Evolutionary conservation across 2,329 filamentous ascomycete genomes (phyloP).

Genomic region (Stemphylium lycopersici): DNA sequence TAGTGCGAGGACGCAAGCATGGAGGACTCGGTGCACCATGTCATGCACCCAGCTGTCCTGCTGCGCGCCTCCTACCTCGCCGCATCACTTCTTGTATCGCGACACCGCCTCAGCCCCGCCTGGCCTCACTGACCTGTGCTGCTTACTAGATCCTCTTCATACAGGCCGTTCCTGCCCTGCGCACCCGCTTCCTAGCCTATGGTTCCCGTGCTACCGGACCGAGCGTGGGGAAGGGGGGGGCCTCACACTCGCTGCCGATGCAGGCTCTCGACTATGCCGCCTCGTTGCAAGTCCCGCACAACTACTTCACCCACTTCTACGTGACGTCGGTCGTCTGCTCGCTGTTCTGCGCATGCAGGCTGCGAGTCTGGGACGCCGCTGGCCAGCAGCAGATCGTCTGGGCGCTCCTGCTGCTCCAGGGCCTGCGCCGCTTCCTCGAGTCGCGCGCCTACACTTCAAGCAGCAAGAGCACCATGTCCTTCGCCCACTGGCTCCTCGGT

Average conservation of each 20-base stretch:
- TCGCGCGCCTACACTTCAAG: slow-evolving; percentile 69
- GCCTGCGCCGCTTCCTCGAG: slow-evolving; percentile 76
- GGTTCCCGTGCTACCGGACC: slow-evolving; percentile 58
- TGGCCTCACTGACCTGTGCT: slow-evolving; percentile 33
- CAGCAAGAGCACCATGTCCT: slow-evolving; percentile 80
- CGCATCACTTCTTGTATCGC: slow-evolving; percentile 49
- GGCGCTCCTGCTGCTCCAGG: slow-evolving; percentile 77
- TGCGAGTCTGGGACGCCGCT: slow-evolving; percentile 50
- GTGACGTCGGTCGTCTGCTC: slow-evolving; percentile 71
- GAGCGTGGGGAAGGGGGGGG: slow-evolving; percentile 3
- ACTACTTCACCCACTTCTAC: slow-evolving; percentile 92
- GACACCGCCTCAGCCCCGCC: slow-evolving; percentile 32
- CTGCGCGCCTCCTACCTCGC: slow-evolving; percentile 48
- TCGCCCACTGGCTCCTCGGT: slow-evolving; percentile 82
- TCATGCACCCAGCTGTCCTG: slow-evolving; percentile 24
- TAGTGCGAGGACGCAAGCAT: too few relatives aligned
- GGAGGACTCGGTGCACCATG: background rate
- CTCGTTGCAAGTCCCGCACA: slow-evolving; percentile 74
- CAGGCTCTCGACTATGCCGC: slow-evolving; percentile 58
- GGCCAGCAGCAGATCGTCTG: slow-evolving; percentile 71
- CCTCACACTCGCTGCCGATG: background rate
- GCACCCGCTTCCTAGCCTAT: slow-evolving; percentile 64
- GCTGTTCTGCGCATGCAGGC: slow-evolving; percentile 74
- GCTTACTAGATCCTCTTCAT: slow-evolving; percentile 57
- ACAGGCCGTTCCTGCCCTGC: slow-evolving; percentile 58